Evolutionary conservation across 2,329 filamentous ascomycete genomes (phyloP), one percentile per base, ranked within the genome.

Genomic region (Arthrinium puccinioides): DNA sequence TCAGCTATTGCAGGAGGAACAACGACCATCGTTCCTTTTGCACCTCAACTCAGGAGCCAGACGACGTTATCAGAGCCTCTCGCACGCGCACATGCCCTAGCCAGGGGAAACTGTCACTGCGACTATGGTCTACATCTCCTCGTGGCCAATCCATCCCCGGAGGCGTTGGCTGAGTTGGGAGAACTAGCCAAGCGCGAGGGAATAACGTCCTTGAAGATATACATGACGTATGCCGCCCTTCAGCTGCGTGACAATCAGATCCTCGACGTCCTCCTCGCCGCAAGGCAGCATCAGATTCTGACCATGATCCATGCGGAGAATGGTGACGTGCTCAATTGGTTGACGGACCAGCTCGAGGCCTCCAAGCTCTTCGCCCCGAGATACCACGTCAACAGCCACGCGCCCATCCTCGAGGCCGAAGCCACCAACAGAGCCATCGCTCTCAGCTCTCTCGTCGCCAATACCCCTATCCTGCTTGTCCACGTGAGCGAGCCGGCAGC

Each of bases 1-100:
- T 70, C 65, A 16, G 75, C 74, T 5, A 63, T 79, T 37, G 72
- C 72, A 3, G 74, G 75, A 8, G 74, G 74, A 18, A 78, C 67
- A 5, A 80, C 76, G 0, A 78, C 76, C 0, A 60, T 79, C 11
- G 54, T 79, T 7, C 63, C 72, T 0, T 79, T 81, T 52, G 76
- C 73, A 78, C 49, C 56, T 61, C 73, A 78, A 49, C 56, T 61
- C 26, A 67, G 66, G n/a, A 28, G 5, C 23, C 16, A 29, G 15
- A 34, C 28, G n/a, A 37, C 30, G 2, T 13, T 38, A 13, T 66
- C 13, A 21, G 4, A 18, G 2, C 66, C 66, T 0, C 50, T 78
- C 2, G 53, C 62, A 32, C 59, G 63, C n/a, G 70, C 73, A 34
- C 67, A 74, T 38, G 49, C 50, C 5, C 58, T 63, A 14, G 59